These are phyloP conservation scores for Backusella macrospora DNA, from an alignment of 192 early-diverging fungal species.

Conservation along the genomic window DNA sequence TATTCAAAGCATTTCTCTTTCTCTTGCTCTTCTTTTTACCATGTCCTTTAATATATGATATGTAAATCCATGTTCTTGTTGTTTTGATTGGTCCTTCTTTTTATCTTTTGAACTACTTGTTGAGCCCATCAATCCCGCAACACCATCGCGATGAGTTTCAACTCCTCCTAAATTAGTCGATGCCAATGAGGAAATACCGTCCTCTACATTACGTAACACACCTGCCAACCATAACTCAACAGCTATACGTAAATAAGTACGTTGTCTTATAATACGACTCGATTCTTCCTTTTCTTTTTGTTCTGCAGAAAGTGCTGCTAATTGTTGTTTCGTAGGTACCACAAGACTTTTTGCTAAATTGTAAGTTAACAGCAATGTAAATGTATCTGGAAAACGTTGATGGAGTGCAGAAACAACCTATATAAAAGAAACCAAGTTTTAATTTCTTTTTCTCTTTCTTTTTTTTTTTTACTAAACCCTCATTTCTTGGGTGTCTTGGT, in stretches of 20 bases:
- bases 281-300: constrained; percentile 89
- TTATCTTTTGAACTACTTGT: constrained; percentile 28
- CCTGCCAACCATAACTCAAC: constrained; percentile 85
- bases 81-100: constrained; percentile 24
- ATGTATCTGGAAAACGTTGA: constrained; percentile 84
- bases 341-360: constrained; percentile 68
- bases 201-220: constrained; percentile 67
- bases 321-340: constrained; percentile 60
- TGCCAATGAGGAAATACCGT: constrained; percentile 54
- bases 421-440: background rate
- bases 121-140: constrained; percentile 46
- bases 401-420: constrained; percentile 81
- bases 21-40: constrained; percentile 29
- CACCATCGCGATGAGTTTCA: constrained; percentile 50
- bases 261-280: constrained; percentile 64
- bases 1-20: background rate
- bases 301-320: constrained; percentile 66
- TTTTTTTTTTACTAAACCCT: background rate
- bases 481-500: too few relatives aligned
- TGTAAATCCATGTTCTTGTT: constrained; percentile 48
- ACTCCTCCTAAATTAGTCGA: constrained; percentile 44
- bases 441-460: background rate
- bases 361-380: constrained; percentile 69
- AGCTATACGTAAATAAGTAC: constrained; percentile 68
- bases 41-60: constrained; percentile 55